Evolutionary conservation across 306 rosid genomes (phyloP), one percentile per base, ranked within the genome.

Genomic region (Spatholobus suberectus): DNA sequence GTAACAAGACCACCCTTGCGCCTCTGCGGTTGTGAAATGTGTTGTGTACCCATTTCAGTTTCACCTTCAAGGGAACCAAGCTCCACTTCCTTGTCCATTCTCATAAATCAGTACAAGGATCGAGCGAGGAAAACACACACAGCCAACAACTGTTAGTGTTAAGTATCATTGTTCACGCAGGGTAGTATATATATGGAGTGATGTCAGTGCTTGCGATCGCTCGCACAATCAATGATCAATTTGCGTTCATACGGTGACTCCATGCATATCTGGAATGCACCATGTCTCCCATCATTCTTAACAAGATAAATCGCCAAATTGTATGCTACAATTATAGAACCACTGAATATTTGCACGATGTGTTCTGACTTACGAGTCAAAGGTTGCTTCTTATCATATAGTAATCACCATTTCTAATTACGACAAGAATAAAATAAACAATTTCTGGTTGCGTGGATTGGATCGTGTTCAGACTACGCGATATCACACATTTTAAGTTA

Each of bases 1-100:
- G 94, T 91, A 14, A 84, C 76, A 29, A 91, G 80, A 32, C 97
- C 96, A n/a, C 94, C 96, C 85, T 88, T 89, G 20, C 4, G 23
- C 8, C 62, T 83, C 17, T 77, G 54, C 10, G 81, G 29, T 44
- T 32, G 79, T 44, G 88, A 10, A 41, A 8, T 24, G 17, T 26
- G 77, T 41, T 87, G 75, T 6, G 8, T 24, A 15, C 10, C 59
- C 15, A 26, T 34, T 78, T 72, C 86, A 1, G 41, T 37, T 37
- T 37, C 68, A 5, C 1, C 55, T 57, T 10, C 73, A 82, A 3
- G 83, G 18, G 86, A 83, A 34, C 75, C 55, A 23, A 43, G 71
- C 41, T 65, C 77, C 35, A n/a, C 77, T 83, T 81, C 75, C 83
- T 82, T 73, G 14, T 73, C 92, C 89, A 68, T 80, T 80, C 23